Conservation (phyloP, 2,329 filamentous ascomycete genomes). For the Amesomyces nigricolor region DNA sequence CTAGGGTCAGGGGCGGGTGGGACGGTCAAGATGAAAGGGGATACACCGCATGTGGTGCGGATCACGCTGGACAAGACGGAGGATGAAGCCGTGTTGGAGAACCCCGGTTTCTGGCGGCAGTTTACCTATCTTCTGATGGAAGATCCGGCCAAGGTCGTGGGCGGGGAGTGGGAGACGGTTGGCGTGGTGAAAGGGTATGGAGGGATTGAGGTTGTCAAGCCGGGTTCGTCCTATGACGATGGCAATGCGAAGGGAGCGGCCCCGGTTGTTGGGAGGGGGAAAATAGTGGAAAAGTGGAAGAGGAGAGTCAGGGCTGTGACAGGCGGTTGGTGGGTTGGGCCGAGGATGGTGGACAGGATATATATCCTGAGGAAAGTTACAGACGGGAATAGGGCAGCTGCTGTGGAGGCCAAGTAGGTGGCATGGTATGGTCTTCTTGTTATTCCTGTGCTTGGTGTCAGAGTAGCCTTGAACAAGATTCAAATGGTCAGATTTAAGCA, state of each 20-base stretch:
- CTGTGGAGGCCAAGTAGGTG: not conserved
- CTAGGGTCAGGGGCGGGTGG: no score
- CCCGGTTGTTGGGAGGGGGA: constrained; percentile 42
- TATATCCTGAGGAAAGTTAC: constrained; percentile 40
- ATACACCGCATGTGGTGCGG: not conserved
- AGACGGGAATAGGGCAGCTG: constrained; percentile 3
- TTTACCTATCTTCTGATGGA: constrained; percentile 60
- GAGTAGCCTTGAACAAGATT: no score
- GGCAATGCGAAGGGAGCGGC: constrained; percentile 13
- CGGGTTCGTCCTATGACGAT: constrained; percentile 32
- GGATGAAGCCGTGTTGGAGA: constrained; percentile 38
- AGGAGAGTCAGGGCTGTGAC: constrained; percentile 41
- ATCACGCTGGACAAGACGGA: constrained; percentile 59
- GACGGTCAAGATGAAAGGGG: no score
- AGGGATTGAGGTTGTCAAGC: constrained; percentile 53
- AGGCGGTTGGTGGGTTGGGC: constrained; percentile 61
- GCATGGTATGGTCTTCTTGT: no score
- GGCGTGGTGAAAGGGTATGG: constrained; percentile 53
- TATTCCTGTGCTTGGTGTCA: no score
- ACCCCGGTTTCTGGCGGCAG: constrained; percentile 53
- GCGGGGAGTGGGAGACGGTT: constrained; percentile 50
- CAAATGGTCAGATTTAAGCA: no score
- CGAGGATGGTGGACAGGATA: constrained; percentile 53
- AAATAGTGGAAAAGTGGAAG: constrained; percentile 35
- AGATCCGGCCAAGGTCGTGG: constrained; percentile 44